Base-by-base conservation (phyloP, 192 early-diverging fungal species). In the Podila horticola region DNA sequence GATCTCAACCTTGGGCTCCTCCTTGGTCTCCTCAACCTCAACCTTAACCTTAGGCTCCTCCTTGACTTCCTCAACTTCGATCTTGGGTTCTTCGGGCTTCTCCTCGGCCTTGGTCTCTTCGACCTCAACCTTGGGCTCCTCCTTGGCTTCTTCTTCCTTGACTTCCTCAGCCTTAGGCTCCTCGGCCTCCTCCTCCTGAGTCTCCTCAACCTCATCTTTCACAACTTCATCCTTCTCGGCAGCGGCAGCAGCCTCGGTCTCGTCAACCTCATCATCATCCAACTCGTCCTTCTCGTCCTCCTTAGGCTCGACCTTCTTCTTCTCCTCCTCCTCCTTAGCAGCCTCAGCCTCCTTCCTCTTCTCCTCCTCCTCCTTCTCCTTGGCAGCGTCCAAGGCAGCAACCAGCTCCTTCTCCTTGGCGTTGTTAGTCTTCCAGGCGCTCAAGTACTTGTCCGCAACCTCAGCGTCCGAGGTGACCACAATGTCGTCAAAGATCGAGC, bases 401-500 rank as follows among this genome's bases (percentile, higher is more conserved):
- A 34, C 55, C 10, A 58, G 36, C 48, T 58, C 58, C 58, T 85
- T 74, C 34, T 92, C 92, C 58, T 86, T 79, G 24, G 66, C 88
- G 85, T 92, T 86, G 81, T 94, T 94, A 9, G 20, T 88, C 89
- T 61, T 83, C 86, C 52, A 86, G 84, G 85, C 96, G 96, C 17
- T 84, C 79, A 67, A 89, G 50, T 94, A 87, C 71, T 90, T 79
- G 60, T 93, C 68, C 29, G 96, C 96, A 61, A 93, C 92, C 59
- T 88, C 86, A 24, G 91, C 85, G 74, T 88, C 89, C 83, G 96
- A 92, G 24, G 95, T 95, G 74, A 98, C 86, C 74, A 96, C 88
- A 71, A 98, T 90, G 87, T 98, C 96, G 88, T 95, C 91, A 82
- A 98, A 97, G 72, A 95, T 90, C 38, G 94, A 91, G 50, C 90